Evolutionary conservation across 495 filamentous ascomycete genomes (phyloP), one percentile per base, ranked within the genome.

Genomic region (Emericellopsis terricola): DNA sequence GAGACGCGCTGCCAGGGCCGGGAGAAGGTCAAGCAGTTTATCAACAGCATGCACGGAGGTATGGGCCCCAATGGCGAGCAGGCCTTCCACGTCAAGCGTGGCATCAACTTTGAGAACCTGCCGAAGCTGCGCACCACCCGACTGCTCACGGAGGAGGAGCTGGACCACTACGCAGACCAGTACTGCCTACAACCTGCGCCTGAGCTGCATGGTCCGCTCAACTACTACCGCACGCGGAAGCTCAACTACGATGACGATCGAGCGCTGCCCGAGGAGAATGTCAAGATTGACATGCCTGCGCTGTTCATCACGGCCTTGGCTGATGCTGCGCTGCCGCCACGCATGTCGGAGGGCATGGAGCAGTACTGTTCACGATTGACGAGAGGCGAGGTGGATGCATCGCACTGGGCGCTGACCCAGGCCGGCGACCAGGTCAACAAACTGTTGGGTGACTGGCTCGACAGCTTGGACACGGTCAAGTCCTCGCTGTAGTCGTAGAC

Each of bases 221-320:
- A 85, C 44, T 94, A 85, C 83, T 94, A 96, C 51, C 67, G 78
- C 11, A 78, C 71, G 2, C 51, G 60, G 1, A 47, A 71, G 48
- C 50, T 77, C 34, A 94, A 94, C 49, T 78, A 62, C 47, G 60
- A 80, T 8, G 81, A 93, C 33, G 87, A 94, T 43, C 46, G 65
- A 28, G 55, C 44, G 45, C 44, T 67, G 29, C 42, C 45, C 4
- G 49, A 53, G 36, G 45, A 45, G 20, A 21, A 41, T 45, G 52
- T 38, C 33, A 65, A 46, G 18, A 68, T 92, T 40, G 59, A 68
- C 13, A 56, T 73, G 30, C 87, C 87, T 8, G 59, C 71, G 8
- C 61, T 94, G 40, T 78, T 85, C 45, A 64, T 97, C 33, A 62
- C 66, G 38, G 85, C 79, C 0, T 62, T 59, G n/a, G 62, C 64